These are phyloP conservation scores for Fagopyrum esculentum DNA, from an alignment of 148 eudicot genomes.

Conservation along the genomic window DNA sequence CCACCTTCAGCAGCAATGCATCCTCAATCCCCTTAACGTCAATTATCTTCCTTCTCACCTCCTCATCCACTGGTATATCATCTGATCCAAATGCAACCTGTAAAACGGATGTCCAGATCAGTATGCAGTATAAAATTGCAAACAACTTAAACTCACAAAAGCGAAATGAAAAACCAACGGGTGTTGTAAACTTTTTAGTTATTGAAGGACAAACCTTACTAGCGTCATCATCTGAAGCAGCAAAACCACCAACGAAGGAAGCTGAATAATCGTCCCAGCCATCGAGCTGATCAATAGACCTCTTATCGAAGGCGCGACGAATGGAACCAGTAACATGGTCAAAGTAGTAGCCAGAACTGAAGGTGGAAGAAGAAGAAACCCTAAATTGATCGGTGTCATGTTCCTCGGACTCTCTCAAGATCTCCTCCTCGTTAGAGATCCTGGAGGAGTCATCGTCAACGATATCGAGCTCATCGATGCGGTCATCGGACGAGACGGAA, in stretches of 20 bases:
- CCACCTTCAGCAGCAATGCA: constrained; percentile 55
- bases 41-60: constrained; percentile 38
- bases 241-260: constrained; percentile 23
- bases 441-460: constrained; percentile 17
- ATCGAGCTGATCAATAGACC: constrained; percentile 48
- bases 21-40: constrained; percentile 56
- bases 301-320: constrained; percentile 46
- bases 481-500: constrained; percentile 30
- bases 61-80: constrained; percentile 65
- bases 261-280: constrained; percentile 53
- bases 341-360: constrained; percentile 33
- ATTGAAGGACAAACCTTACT: constrained; percentile 21
- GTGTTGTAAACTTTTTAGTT: neutral
- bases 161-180: neutral
- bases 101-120: constrained; percentile 6
- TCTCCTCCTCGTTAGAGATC: constrained; percentile 26
- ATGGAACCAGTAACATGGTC: constrained; percentile 47
- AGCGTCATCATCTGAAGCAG: constrained; percentile 19
- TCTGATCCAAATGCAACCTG: constrained; percentile 55
- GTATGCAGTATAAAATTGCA: neutral
- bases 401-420: constrained; percentile 22
- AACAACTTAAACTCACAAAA: neutral
- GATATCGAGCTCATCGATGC: constrained; percentile 48
- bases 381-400: constrained; percentile 21
- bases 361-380: constrained; percentile 21